These are phyloP conservation scores for Silene latifolia DNA, from an alignment of 148 eudicot genomes.

Conservation along the genomic window DNA sequence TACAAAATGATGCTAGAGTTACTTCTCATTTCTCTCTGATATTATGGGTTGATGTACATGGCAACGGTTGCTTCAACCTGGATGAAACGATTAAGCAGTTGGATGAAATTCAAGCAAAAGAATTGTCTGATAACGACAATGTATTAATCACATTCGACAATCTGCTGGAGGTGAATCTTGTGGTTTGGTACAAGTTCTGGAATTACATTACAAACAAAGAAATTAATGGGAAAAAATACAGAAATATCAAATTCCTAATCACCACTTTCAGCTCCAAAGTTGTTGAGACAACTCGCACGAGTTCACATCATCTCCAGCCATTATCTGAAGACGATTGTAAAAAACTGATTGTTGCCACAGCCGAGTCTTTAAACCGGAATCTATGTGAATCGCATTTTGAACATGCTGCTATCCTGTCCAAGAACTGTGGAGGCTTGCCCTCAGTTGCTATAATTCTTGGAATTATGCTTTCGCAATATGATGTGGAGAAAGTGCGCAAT, in stretches of 20 bases:
- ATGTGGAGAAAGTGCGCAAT: too few relatives aligned
- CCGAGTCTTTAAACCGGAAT: not conserved
- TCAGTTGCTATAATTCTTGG: not conserved
- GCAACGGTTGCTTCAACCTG: not conserved
- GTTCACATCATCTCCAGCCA: too few relatives aligned
- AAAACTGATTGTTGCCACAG: not conserved
- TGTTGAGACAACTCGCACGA: too few relatives aligned
- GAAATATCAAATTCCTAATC: too few relatives aligned
- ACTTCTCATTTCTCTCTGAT: not conserved
- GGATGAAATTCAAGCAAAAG: too few relatives aligned
- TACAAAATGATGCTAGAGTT: too few relatives aligned
- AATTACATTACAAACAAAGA: not conserved
- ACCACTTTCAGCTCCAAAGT: too few relatives aligned
- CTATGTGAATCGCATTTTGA: not conserved
- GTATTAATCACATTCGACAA: too few relatives aligned
- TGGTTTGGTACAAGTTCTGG: not conserved
- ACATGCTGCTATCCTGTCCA: not conserved
- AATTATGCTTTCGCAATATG: not conserved
- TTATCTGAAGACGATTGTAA: constrained; percentile 5
- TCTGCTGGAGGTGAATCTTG: not conserved
- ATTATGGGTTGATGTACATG: not conserved
- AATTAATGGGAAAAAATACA: not conserved
- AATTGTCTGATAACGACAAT: too few relatives aligned
- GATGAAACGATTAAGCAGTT: too few relatives aligned
- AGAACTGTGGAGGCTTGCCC: too few relatives aligned